These are phyloP conservation scores for Fusarium citri DNA, from an alignment of 2,329 filamentous ascomycete species.

Conservation along the genomic window DNA sequence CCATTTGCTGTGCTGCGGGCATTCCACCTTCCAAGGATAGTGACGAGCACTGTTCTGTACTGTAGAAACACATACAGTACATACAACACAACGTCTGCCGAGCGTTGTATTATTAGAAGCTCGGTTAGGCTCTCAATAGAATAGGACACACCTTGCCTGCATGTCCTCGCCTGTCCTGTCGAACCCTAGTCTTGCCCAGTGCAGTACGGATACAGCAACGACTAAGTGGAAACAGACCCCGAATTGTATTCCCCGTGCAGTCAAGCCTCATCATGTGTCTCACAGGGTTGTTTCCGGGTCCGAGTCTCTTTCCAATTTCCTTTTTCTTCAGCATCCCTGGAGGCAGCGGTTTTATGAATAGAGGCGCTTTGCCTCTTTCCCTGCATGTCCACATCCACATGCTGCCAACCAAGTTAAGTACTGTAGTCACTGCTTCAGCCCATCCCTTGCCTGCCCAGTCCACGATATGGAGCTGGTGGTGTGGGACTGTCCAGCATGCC, in stretches of 20 bases:
- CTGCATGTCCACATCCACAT: background rate
- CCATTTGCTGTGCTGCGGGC: background rate
- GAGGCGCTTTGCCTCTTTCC: background rate
- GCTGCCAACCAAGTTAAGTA: background rate
- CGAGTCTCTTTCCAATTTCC: conserved; percentile 11
- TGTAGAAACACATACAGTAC: conserved; percentile 1
- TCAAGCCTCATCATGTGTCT: conserved; percentile 9
- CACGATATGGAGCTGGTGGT: conserved; percentile 8
- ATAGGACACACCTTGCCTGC: conserved; percentile 13
- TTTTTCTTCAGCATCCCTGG: conserved; percentile 13
- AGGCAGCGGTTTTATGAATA: background rate
- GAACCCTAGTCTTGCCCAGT: background rate
- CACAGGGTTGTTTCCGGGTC: background rate
- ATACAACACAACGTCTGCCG: conserved; percentile 2
- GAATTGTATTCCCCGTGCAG: background rate
- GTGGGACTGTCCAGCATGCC: conserved; percentile 8
- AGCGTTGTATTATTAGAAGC: conserved; percentile 25
- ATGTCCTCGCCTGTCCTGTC: background rate
- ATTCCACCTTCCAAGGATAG: conserved; percentile 6
- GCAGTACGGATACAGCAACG: background rate
- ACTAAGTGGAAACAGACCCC: background rate
- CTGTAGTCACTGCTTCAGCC: background rate
- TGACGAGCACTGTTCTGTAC: background rate
- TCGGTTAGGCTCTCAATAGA: background rate
- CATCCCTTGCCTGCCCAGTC: background rate